Conservation (phyloP, 108 stramenopile genomes). For the Stephanodiscus triporus region DNA sequence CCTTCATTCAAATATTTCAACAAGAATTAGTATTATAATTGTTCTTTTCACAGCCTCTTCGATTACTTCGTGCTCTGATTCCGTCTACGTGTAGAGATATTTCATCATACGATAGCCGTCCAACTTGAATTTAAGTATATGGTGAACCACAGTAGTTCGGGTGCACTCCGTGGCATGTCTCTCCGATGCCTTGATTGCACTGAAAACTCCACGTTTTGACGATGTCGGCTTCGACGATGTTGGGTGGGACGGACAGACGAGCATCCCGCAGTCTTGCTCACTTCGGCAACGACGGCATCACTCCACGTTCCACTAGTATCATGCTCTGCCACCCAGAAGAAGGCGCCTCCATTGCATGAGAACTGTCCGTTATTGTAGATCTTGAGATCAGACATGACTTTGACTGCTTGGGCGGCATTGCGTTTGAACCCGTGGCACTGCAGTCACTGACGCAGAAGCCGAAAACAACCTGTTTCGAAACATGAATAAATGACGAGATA, state of each 20-base stretch:
- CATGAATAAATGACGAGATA: not conserved
- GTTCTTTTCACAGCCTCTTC: too few species aligned
- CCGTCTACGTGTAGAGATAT: too few species aligned
- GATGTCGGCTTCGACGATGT: too few species aligned
- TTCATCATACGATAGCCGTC: too few species aligned
- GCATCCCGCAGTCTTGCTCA: conserved; percentile 29
- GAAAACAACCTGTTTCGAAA: conserved; percentile 57
- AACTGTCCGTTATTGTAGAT: conserved; percentile 29
- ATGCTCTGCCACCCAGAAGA: conserved; percentile 53
- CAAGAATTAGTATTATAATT: too few species aligned
- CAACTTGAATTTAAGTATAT: not conserved
- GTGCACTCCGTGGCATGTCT: conserved; percentile 19
- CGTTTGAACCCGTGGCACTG: conserved; percentile 41
- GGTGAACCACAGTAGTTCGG: conserved; percentile 29
- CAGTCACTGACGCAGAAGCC: conserved; percentile 65
- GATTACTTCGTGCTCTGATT: too few species aligned
- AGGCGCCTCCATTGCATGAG: conserved; percentile 62
- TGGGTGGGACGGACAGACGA: too few species aligned
- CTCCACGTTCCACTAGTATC: conserved; percentile 53
- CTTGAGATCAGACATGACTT: conserved; percentile 42
- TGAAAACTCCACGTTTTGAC: not conserved
- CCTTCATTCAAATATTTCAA: too few species aligned
- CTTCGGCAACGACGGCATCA: conserved; percentile 13
- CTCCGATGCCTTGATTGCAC: not conserved
- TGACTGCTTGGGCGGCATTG: conserved; percentile 41